phyloP scores from a whole-genome alignment of 345 rosid genomes.

The Gossypium stocksii region DNA sequence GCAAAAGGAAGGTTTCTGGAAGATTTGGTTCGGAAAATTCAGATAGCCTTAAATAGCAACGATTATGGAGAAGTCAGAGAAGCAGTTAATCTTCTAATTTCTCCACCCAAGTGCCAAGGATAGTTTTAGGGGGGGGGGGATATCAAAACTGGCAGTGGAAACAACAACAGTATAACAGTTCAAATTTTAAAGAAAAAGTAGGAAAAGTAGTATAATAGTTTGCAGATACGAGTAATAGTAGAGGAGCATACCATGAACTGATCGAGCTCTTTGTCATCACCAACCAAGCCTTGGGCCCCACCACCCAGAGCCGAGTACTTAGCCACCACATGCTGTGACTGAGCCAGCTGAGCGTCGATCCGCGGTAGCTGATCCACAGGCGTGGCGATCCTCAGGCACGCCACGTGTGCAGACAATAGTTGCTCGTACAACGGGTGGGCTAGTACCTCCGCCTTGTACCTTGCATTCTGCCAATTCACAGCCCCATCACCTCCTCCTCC shows the following conservation, averaged over 20 bases:
- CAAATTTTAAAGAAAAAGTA: too few relatives aligned
- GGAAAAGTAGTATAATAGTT: background rate
- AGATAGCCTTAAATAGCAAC: slow-evolving; percentile 3
- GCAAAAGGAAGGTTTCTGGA: background rate
- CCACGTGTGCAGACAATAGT: slow-evolving; percentile 85
- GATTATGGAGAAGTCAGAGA: background rate
- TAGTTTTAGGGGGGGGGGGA: background rate
- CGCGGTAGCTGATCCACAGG: slow-evolving; percentile 95
- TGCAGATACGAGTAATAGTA: background rate
- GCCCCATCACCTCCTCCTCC: slow-evolving; percentile 39
- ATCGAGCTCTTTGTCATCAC: slow-evolving; percentile 89
- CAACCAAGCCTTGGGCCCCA: slow-evolving; percentile 48
- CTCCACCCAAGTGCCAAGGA: background rate
- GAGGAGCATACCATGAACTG: slow-evolving; percentile 85
- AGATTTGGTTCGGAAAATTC: background rate
- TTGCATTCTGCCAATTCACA: slow-evolving; percentile 83
- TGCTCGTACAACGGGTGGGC: slow-evolving; percentile 88
- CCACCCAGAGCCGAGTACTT: slow-evolving; percentile 75
- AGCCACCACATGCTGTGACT: slow-evolving; percentile 86
- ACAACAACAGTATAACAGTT: background rate
- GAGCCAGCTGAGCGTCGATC: slow-evolving; percentile 93
- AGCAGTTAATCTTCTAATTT: slow-evolving; percentile 5
- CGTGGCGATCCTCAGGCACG: slow-evolving; percentile 85
- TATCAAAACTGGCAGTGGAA: background rate
- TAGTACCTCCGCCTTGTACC: slow-evolving; percentile 79